A percentile compares a stretch with the other conserved stretches of the same genome.
Conservation (phyloP, 495 filamentous ascomycete genomes). For the Aspergillus diversus region DNA sequence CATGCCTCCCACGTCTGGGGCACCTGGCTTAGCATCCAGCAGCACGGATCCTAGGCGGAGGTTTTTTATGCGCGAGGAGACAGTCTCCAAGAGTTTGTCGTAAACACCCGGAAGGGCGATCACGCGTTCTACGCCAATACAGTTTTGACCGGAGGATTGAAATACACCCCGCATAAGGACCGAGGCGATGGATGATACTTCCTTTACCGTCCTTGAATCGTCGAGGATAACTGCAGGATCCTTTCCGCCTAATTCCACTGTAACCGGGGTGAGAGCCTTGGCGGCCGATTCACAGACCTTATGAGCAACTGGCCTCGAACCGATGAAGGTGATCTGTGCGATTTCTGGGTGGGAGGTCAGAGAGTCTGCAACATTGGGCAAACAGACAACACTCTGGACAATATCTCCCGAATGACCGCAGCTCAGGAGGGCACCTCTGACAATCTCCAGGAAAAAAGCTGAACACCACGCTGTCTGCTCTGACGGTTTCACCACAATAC, state of each 20-base stretch:
- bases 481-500: conserved; percentile 86
- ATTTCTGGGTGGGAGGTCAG: conserved; percentile 87
- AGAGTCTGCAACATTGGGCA: conserved; percentile 77
- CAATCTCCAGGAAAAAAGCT: conserved; percentile 76
- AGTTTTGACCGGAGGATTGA: conserved; percentile 97
- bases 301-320: conserved; percentile 83
- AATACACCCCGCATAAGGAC: conserved; percentile 91
- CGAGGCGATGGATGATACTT: conserved; percentile 71
- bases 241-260: conserved; percentile 92
- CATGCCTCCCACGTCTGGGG: conserved; percentile 82
- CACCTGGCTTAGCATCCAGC: conserved; percentile 46
- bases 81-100: conserved; percentile 66
- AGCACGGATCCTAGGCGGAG: conserved; percentile 73
- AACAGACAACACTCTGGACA: conserved; percentile 83
- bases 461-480: conserved; percentile 94
- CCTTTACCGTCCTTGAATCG: conserved; percentile 58
- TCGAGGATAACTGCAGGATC: conserved; percentile 93
- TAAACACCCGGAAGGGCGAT: conserved; percentile 78
- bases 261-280: conserved; percentile 78
- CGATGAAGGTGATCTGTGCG: conserved; percentile 96
- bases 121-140: conserved; percentile 94
- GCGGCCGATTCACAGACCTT: conserved; percentile 85
- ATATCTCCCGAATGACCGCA: conserved; percentile 85
- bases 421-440: conserved; percentile 73
- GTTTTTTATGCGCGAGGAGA: conserved; percentile 69